Conservation (phyloP, 306 rosid species). For the Carpinus fangiana region DNA sequence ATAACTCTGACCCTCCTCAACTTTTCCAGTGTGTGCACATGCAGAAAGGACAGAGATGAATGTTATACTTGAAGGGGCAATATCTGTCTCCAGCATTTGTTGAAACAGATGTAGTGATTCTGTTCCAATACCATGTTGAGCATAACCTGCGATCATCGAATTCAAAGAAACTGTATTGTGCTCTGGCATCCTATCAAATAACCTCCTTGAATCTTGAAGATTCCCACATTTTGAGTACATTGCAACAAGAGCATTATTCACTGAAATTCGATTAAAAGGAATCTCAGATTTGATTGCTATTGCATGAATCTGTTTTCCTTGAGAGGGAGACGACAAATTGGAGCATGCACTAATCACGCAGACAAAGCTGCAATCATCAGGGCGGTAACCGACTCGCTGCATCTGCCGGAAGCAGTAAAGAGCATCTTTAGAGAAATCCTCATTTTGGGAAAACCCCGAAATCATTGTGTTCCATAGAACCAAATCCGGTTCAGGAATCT, state of each 20-base stretch:
- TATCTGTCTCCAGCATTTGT: slow-evolving; percentile 54
- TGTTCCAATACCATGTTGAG: slow-evolving; percentile 68
- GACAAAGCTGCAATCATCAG: slow-evolving; percentile 79
- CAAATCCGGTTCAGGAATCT: slow-evolving; percentile 66
- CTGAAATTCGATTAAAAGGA: slow-evolving; percentile 64
- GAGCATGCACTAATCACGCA: slow-evolving; percentile 80
- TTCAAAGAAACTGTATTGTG: slow-evolving; percentile 61
- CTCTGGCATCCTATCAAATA: slow-evolving; percentile 70
- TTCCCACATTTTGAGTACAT: slow-evolving; percentile 89
- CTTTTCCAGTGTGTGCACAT: slow-evolving; percentile 79
- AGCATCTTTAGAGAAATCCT: slow-evolving; percentile 66
- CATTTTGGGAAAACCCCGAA: slow-evolving; percentile 74
- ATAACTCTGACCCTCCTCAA: slow-evolving; percentile 66
- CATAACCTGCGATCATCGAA: slow-evolving; percentile 80
- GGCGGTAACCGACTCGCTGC: slow-evolving; percentile 56
- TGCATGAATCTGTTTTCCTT: slow-evolving; percentile 74
- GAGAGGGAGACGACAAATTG: slow-evolving; percentile 68
- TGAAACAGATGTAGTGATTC: slow-evolving; percentile 64
- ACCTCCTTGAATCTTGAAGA: slow-evolving; percentile 65
- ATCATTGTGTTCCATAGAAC: slow-evolving; percentile 88
- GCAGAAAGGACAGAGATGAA: slow-evolving; percentile 73
- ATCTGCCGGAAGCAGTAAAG: slow-evolving; percentile 55
- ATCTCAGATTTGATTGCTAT: slow-evolving; percentile 71
- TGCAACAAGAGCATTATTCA: slow-evolving; percentile 70
- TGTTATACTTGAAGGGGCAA: slow-evolving; percentile 63